phyloP scores from a whole-genome alignment of 2,329 filamentous ascomycete species.

The Ophiocordyceps camponoti-floridani region DNA sequence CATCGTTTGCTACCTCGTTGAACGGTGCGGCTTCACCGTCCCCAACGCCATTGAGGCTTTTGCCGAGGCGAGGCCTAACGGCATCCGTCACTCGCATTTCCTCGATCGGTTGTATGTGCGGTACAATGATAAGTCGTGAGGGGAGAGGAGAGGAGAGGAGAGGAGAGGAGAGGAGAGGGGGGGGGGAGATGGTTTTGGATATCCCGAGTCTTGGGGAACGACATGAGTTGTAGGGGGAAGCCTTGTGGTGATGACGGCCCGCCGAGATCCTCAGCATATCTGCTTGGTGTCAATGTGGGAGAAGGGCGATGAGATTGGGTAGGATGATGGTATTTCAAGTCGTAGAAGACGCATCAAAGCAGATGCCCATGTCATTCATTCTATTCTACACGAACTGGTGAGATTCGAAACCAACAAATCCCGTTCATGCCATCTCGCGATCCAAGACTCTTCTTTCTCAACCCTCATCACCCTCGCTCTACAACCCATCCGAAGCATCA shows the following conservation, averaged over 20 bases:
- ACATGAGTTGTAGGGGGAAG: too few relatives aligned
- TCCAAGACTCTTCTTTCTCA: neutral
- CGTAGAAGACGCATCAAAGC: too few relatives aligned
- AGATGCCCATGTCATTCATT: too few relatives aligned
- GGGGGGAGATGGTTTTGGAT: neutral
- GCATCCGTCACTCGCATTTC: slow-evolving; percentile 82
- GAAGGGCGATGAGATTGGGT: too few relatives aligned
- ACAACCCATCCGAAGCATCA: neutral
- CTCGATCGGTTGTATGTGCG: slow-evolving; percentile 67
- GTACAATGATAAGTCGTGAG: slow-evolving; percentile 27
- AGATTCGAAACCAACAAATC: too few relatives aligned
- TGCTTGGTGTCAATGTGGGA: too few relatives aligned
- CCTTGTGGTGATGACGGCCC: too few relatives aligned
- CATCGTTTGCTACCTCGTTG: slow-evolving; percentile 78
- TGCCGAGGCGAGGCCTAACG: slow-evolving; percentile 51
- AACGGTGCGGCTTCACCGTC: slow-evolving; percentile 53
- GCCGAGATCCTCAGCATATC: too few relatives aligned
- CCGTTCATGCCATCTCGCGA: neutral
- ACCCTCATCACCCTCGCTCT: neutral
- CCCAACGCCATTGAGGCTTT: slow-evolving; percentile 69
- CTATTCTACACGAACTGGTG: too few relatives aligned
- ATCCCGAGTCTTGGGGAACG: too few relatives aligned
- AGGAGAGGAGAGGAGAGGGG: neutral
- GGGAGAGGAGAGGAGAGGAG: neutral
- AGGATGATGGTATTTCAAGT: too few relatives aligned